phyloP scores from a whole-genome alignment of 2,329 filamentous ascomycete genomes.

The Epichloe scottii region DNA sequence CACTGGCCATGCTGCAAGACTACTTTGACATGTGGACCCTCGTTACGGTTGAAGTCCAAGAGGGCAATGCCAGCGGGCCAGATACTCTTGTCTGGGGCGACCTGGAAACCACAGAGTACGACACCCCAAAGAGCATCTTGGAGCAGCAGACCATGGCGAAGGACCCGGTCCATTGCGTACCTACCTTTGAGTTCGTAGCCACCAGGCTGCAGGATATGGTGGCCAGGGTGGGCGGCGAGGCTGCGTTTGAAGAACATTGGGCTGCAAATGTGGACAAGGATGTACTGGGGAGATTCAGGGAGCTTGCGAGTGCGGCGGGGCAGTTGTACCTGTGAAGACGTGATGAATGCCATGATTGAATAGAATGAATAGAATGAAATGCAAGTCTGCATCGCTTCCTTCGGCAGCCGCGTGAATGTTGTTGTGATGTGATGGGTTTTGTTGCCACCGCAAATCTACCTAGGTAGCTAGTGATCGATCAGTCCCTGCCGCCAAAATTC shows the following conservation, averaged over 20 bases:
- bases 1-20: conserved; percentile 53
- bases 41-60: conserved; percentile 52
- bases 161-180: conserved; percentile 57
- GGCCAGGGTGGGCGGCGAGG: conserved; percentile 47
- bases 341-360: conserved; percentile 7
- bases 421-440: too few species aligned
- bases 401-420: too few species aligned
- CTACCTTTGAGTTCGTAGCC: conserved; percentile 51
- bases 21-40: conserved; percentile 66
- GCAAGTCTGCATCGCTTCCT: too few species aligned
- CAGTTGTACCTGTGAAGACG: not conserved
- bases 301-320: conserved; percentile 11
- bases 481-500: too few species aligned
- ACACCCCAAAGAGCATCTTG: conserved; percentile 42
- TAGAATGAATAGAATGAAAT: conserved; percentile 1
- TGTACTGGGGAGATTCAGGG: conserved; percentile 50
- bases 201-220: conserved; percentile 49
- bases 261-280: conserved; percentile 63
- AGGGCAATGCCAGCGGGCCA: conserved; percentile 38
- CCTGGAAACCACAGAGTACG: conserved; percentile 34
- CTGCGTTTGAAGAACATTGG: conserved; percentile 55
- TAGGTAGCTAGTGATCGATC: too few species aligned
- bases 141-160: conserved; percentile 39
- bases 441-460: too few species aligned
- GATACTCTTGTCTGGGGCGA: conserved; percentile 40